These are phyloP conservation scores for Colletotrichum kahawae DNA, from an alignment of 2,329 filamentous ascomycete genomes.

Conservation along the genomic window DNA sequence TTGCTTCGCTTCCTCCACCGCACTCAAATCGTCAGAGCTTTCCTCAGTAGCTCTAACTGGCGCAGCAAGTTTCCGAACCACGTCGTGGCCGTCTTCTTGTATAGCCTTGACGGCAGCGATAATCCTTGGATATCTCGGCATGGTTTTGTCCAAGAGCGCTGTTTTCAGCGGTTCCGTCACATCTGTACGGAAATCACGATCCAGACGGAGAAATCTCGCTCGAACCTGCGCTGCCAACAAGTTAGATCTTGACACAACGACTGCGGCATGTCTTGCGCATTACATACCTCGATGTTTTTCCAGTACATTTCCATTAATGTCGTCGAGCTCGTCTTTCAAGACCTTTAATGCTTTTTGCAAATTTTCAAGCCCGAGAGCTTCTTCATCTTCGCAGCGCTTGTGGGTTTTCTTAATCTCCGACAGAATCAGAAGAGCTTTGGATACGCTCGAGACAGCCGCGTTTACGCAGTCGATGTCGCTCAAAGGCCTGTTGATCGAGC, in stretches of 20 bases:
- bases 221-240: background rate
- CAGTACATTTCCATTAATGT: fast-evolving
- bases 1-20: background rate
- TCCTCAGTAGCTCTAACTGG: background rate
- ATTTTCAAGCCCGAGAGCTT: background rate
- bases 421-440: background rate
- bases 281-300: background rate
- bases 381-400: background rate
- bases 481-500: background rate
- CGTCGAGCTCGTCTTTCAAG: background rate
- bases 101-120: background rate
- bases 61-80: background rate
- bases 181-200: background rate
- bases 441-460: background rate
- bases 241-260: background rate
- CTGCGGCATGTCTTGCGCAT: background rate
- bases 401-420: background rate
- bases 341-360: background rate
- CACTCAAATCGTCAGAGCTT: background rate
- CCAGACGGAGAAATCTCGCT: background rate
- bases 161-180: background rate
- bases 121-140: background rate
- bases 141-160: background rate
- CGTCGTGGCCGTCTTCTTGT: background rate
- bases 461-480: background rate